Conservation (phyloP, 441 rosid genomes). For the Croton setiger region DNA sequence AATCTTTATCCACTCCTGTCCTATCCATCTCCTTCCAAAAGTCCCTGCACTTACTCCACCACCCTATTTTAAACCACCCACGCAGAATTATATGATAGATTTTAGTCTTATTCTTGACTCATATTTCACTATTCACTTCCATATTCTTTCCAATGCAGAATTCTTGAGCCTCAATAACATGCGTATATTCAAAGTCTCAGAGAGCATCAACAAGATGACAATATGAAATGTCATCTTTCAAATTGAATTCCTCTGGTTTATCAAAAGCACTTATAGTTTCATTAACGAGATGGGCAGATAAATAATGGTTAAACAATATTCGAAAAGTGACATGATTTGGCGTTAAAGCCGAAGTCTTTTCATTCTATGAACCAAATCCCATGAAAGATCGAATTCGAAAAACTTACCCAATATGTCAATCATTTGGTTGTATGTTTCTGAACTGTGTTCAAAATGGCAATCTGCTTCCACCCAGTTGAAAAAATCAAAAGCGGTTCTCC, state of each 20-base stretch:
- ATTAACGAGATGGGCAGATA: conserved; percentile 58
- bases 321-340: conserved; percentile 82
- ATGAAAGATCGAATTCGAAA: conserved; percentile 70
- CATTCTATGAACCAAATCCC: conserved; percentile 68
- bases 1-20: conserved; percentile 58
- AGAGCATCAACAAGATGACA: conserved; percentile 67
- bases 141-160: conserved; percentile 46
- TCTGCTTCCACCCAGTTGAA: conserved; percentile 72
- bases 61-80: conserved; percentile 77
- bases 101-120: conserved; percentile 42
- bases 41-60: conserved; percentile 90
- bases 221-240: conserved; percentile 71
- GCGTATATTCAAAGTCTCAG: conserved; percentile 84
- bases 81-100: conserved; percentile 77
- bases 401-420: conserved; percentile 86
- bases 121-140: conserved; percentile 16
- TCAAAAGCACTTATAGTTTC: conserved; percentile 54
- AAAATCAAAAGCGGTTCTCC: conserved; percentile 77
- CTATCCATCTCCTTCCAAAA: conserved; percentile 84
- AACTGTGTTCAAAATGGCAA: conserved; percentile 47
- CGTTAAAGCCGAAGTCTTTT: conserved; percentile 22
- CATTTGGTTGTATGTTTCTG: conserved; percentile 72
- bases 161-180: conserved; percentile 78
- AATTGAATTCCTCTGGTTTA: conserved; percentile 44
- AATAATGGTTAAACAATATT: conserved; percentile 68